A percentile compares a stretch with the other conserved stretches of the same genome.
phyloP scores from a whole-genome alignment of 208 protist species.

The Polymyxa betae region DNA sequence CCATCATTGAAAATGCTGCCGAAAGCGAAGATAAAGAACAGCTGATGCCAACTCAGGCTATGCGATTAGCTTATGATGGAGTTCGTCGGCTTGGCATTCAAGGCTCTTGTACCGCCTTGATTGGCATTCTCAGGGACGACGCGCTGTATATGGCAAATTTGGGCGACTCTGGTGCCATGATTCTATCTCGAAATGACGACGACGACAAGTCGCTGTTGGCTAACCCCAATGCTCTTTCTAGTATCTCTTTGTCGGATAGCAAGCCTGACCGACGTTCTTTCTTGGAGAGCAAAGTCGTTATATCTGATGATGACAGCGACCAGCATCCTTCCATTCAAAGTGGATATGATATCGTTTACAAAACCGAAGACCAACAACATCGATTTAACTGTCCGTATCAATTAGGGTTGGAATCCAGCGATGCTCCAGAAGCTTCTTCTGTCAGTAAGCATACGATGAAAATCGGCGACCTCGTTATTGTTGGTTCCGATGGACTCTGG shows the following conservation, averaged over 20 bases:
- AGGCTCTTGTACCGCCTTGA: slow-evolving; percentile 16
- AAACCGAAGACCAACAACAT: slow-evolving; percentile 3
- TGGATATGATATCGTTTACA: not conserved
- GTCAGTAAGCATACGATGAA: not conserved
- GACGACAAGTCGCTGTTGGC: too few species aligned
- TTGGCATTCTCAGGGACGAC: not conserved
- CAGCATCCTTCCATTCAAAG: too few species aligned
- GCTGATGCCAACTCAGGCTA: not conserved
- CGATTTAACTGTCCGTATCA: slow-evolving; percentile 51
- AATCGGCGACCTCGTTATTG: not conserved
- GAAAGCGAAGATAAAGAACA: not conserved
- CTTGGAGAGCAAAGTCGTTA: too few species aligned
- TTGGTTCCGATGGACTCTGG: slow-evolving; percentile 30
- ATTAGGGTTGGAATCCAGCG: slow-evolving; percentile 22
- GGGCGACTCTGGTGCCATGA: not conserved
- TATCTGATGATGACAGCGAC: not conserved
- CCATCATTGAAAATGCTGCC: not conserved
- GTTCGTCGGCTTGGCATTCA: not conserved
- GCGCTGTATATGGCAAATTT: not conserved
- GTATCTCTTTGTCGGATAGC: too few species aligned
- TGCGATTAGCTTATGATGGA: slow-evolving; percentile 8
- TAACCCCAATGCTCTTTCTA: too few species aligned
- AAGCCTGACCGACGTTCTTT: too few species aligned
- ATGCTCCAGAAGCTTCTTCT: slow-evolving; percentile 28
- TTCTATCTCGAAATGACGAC: not conserved